A percentile compares a stretch with the other conserved stretches of the same genome.
Conservation (phyloP, 2,329 filamentous ascomycete species). For the Fusarium luffae region DNA sequence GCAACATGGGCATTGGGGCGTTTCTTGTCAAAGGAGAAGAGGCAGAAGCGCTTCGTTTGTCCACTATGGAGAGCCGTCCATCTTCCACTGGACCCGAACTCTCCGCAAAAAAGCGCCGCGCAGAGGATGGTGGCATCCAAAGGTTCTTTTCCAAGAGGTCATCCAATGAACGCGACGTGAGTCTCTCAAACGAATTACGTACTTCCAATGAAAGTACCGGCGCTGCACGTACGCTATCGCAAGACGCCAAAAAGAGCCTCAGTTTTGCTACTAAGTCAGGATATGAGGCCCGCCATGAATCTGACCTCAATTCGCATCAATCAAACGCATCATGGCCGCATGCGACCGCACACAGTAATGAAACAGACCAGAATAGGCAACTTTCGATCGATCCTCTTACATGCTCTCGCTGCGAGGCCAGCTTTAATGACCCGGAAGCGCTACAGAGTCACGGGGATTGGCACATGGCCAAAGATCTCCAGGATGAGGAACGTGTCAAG, state of each 20-base stretch:
- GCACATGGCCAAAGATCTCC: conserved; percentile 91
- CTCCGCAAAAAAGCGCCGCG: conserved; percentile 48
- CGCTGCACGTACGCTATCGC: conserved; percentile 7
- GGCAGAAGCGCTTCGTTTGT: conserved; percentile 56
- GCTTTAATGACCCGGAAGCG: conserved; percentile 67
- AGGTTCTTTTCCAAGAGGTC: conserved; percentile 65
- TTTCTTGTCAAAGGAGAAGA: conserved; percentile 85
- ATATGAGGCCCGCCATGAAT: conserved; percentile 34
- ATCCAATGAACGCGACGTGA: conserved; percentile 45
- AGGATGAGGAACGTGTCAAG: conserved; percentile 69
- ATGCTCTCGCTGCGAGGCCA: conserved; percentile 74
- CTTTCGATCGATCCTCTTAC: conserved; percentile 52
- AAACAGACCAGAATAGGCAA: conserved; percentile 43
- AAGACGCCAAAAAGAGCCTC: conserved; percentile 16
- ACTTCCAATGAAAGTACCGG: neutral
- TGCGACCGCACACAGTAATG: conserved; percentile 30
- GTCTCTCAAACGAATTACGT: conserved; percentile 35
- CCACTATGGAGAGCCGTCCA: conserved; percentile 36
- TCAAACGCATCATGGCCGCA: conserved; percentile 17
- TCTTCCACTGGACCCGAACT: conserved; percentile 38
- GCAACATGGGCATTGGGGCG: conserved; percentile 85
- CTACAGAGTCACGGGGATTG: conserved; percentile 87
- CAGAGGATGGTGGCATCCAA: conserved; percentile 64
- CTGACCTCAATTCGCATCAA: conserved; percentile 20
- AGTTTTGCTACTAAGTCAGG: conserved; percentile 14